Evolutionary conservation across 768 basidiomycete species (phyloP).

Genomic region (Mycena rosella): DNA sequence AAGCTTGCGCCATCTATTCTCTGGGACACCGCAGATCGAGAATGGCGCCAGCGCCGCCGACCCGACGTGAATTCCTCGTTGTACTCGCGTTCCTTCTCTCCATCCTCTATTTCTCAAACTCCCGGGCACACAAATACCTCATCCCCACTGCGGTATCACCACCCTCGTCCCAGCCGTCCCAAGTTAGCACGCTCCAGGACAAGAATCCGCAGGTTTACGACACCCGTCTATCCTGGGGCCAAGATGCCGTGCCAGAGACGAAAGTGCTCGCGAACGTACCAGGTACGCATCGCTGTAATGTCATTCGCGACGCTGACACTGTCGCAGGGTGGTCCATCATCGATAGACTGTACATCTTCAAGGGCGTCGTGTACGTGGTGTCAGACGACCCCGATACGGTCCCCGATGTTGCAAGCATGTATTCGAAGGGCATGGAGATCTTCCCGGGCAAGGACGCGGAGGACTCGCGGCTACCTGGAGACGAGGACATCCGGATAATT

Average conservation of each 20-base stretch:
- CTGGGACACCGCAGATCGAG: slow-evolving; percentile 3
- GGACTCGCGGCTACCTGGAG: slow-evolving; percentile 66
- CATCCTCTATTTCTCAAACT: slow-evolving; percentile 59
- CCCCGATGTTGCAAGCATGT: slow-evolving; percentile 64
- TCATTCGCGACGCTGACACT: no score
- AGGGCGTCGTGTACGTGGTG: slow-evolving; percentile 31
- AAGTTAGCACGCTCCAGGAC: slow-evolving; percentile 30
- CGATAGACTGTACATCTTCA: slow-evolving; percentile 30
- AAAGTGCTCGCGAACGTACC: slow-evolving; percentile 81
- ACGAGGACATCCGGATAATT: slow-evolving; percentile 74
- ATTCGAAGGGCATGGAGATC: slow-evolving; percentile 62
- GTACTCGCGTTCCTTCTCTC: slow-evolving; percentile 62
- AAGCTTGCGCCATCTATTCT: no score
- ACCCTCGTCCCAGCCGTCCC: slow-evolving; percentile 20
- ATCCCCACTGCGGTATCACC: slow-evolving; percentile 21
- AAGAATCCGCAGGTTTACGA: slow-evolving; percentile 33
- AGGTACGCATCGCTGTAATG: slow-evolving; percentile 64
- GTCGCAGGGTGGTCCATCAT: slow-evolving; percentile 31
- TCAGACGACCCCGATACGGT: slow-evolving; percentile 25
- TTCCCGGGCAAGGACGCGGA: slow-evolving; percentile 58
- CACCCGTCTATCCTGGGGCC: slow-evolving; percentile 55
- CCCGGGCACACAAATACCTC: slow-evolving; percentile 24
- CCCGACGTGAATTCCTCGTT: slow-evolving; percentile 67
- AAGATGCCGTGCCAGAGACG: slow-evolving; percentile 64
- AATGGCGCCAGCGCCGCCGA: slow-evolving; percentile 57